Evolutionary conservation across 2,329 filamentous ascomycete genomes (phyloP), one percentile per base, ranked within the genome.

Genomic region (Penicillium sp.): DNA sequence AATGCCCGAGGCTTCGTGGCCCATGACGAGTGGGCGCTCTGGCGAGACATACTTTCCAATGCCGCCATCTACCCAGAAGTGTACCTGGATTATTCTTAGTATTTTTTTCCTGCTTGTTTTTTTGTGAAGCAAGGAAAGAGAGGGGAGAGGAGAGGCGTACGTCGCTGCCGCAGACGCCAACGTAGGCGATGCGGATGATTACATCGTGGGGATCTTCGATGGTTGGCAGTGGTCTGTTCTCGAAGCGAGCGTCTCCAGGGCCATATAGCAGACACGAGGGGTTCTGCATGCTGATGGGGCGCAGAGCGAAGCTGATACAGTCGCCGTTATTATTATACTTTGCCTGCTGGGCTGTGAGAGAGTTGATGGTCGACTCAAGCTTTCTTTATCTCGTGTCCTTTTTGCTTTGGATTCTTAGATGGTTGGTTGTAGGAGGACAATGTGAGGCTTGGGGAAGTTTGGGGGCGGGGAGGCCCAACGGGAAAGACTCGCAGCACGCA

Each of bases 161-260:
- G 59, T 74, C 72, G 47, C 70, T 73, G 18, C 73, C 75, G 53
- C 75, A 77, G n/a, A 78, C 72, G 3, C 75, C 76, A 0, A 75
- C 66, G 30, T 71, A 78, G 3, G 70, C 68, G 32, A 79, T 74
- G n/a, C 71, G 70, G 7, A 78, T 63, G 21, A 78, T 66, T 15
- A 78, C 71, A 55, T 78, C 75, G 48, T 72, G 62, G 0, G 68
- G 64, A 10, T 72, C 61, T 7, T 63, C 50, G 4, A 76, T 61
- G 3, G 58, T 52, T 2, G 76, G 75, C 1, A 75, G 58, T 0
- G 71, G 68, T 7, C 55, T 64, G 45, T 77, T 70, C 58, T 75
- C 69, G 20, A 75, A 62, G 33, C 64, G 66, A 4, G 71, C 72
- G 30, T 69, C 65, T 15, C 67, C 63, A 0, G 75, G 60, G 2